A percentile compares a stretch with the other conserved stretches of the same genome.
phyloP scores from a whole-genome alignment of 768 basidiomycete genomes.

The Boletus rufocinnamomeus region DNA sequence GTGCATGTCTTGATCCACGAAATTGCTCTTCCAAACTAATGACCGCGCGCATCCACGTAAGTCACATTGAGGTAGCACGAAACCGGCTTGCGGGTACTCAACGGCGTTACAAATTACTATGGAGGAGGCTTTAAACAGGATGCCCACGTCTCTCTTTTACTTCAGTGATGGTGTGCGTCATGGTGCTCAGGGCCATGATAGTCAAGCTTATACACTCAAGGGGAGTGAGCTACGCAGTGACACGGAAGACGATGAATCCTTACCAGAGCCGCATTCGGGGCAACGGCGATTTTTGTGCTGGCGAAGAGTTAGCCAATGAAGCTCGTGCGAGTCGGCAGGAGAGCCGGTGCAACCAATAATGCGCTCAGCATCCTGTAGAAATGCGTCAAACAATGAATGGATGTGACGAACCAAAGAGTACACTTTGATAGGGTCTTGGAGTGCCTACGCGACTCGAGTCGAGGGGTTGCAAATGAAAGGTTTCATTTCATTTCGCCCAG shows the following conservation, averaged over 20 bases:
- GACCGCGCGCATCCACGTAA: background rate
- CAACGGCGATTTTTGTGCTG: constrained; percentile 76
- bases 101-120: constrained; percentile 20
- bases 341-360: constrained; percentile 93
- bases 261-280: constrained; percentile 92
- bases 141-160: constrained; percentile 10
- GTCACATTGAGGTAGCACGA: background rate
- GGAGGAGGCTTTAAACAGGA: constrained; percentile 15
- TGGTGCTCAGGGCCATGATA: constrained; percentile 61
- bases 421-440: constrained; percentile 80
- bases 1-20: background rate
- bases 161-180: constrained; percentile 49
- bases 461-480: constrained; percentile 87
- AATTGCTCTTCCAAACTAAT: background rate
- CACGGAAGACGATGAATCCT: constrained; percentile 27
- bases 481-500: constrained; percentile 84
- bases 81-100: too few species aligned
- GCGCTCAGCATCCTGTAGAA: constrained; percentile 69
- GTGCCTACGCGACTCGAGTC: constrained; percentile 88
- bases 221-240: constrained; percentile 7
- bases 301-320: constrained; percentile 76
- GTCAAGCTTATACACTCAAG: constrained; percentile 71
- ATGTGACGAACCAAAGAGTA: constrained; percentile 67
- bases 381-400: constrained; percentile 1
- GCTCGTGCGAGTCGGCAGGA: constrained; percentile 94